Percentiles rank a stretch among this genome's conserved stretches.
These are phyloP conservation scores for Globisporangium recalcitrans DNA, from an alignment of 352 stramenopile genomes.

Conservation along the genomic window DNA sequence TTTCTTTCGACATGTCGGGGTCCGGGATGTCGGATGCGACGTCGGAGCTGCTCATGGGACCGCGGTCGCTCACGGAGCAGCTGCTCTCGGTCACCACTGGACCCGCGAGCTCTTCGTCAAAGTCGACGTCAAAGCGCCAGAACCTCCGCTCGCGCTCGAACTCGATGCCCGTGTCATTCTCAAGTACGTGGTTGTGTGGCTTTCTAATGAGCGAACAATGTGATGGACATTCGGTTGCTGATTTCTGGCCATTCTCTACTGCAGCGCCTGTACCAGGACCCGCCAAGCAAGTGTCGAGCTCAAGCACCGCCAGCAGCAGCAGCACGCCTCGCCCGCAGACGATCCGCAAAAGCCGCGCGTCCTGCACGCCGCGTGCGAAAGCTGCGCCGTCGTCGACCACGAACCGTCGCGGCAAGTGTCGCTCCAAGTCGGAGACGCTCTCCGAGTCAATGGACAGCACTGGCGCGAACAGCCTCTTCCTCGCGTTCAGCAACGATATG, in stretches of 20 bases:
- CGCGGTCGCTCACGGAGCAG: conserved; percentile 12
- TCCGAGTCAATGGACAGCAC: conserved; percentile 13
- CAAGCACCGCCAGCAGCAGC: conserved; percentile 1
- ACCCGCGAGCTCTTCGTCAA: not conserved
- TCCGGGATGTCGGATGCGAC: conserved; percentile 2
- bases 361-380: conserved; percentile 31
- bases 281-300: conserved; percentile 8
- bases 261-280: not conserved
- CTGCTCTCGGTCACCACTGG: not conserved
- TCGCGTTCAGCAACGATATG: conserved; percentile 25
- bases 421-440: conserved; percentile 64
- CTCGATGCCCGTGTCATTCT: conserved; percentile 60
- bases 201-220: not conserved
- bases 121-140: conserved; percentile 16
- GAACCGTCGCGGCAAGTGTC: conserved; percentile 33
- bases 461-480: conserved; percentile 18
- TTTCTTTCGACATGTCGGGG: conserved; percentile 14
- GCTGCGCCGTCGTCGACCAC: conserved; percentile 5
- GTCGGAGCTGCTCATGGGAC: conserved; percentile 13
- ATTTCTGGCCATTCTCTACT: not conserved
- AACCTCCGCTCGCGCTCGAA: conserved; percentile 64
- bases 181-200: conserved; percentile 11
- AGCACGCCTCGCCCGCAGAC: conserved; percentile 11
- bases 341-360: conserved; percentile 29
- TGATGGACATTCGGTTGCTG: not conserved